phyloP scores from a whole-genome alignment of 176 grass and related monocot species.

The Oryza brachyantha region DNA sequence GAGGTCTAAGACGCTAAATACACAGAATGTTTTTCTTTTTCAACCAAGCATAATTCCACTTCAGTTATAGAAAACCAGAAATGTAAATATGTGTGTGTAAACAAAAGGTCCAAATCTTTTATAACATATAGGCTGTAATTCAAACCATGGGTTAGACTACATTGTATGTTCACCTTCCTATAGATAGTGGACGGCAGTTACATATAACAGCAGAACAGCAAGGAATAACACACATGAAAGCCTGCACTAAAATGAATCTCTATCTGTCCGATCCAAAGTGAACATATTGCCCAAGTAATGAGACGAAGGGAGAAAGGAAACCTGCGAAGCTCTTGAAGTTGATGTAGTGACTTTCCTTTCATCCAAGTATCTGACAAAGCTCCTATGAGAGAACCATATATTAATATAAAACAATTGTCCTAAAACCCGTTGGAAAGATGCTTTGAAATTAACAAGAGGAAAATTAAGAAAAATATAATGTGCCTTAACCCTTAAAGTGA shows the following conservation, averaged over 20 bases:
- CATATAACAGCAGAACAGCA: neutral
- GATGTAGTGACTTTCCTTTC: constrained; percentile 72
- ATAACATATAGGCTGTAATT: neutral
- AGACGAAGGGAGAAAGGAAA: neutral
- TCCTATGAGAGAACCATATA: constrained; percentile 50
- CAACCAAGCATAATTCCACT: neutral
- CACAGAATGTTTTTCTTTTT: neutral
- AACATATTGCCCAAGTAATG: no score
- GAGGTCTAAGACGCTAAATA: neutral
- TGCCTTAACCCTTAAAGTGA: neutral
- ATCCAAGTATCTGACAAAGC: constrained; percentile 79
- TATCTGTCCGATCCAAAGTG: no score
- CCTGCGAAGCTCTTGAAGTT: constrained; percentile 84
- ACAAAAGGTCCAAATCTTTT: neutral
- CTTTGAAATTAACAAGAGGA: neutral
- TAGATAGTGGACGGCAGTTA: constrained; percentile 4
- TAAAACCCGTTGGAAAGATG: neutral
- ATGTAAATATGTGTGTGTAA: neutral
- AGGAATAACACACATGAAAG: constrained; percentile 3
- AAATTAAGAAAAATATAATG: neutral
- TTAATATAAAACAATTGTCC: neutral
- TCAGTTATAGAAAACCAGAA: neutral
- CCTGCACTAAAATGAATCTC: constrained; percentile 7
- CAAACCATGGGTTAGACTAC: neutral
- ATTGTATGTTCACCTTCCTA: neutral